phyloP scores from a whole-genome alignment of 2,329 filamentous ascomycete genomes.

The Claviceps lovelessii region DNA sequence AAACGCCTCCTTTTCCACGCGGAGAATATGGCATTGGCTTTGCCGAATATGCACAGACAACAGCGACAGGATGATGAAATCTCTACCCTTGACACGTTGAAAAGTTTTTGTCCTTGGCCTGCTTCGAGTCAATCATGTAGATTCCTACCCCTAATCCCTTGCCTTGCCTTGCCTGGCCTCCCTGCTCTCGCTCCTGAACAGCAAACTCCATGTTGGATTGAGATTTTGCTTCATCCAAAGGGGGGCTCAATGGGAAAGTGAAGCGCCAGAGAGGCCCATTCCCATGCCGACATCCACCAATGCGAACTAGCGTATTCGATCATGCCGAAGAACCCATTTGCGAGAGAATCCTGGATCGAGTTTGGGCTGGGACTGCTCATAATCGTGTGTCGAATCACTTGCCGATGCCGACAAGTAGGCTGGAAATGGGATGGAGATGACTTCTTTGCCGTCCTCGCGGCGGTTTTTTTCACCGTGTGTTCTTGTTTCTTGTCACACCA shows the following conservation, averaged over 20 bases:
- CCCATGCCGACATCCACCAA: neutral
- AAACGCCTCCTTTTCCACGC: neutral
- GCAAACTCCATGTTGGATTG: neutral
- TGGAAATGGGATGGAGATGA: conserved; percentile 3
- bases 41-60: neutral
- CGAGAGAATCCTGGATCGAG: neutral
- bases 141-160: neutral
- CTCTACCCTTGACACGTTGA: neutral
- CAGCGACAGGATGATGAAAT: neutral
- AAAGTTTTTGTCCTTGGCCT: neutral
- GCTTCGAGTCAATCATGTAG: neutral
- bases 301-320: neutral
- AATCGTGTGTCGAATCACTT: neutral
- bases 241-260: neutral
- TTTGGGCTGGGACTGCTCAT: neutral
- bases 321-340: neutral
- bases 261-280: neutral
- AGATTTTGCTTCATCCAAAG: neutral
- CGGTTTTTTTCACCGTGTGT: conserved; percentile 1
- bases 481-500: neutral
- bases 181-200: neutral
- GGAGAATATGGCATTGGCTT: neutral
- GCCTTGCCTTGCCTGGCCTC: neutral
- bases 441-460: neutral
- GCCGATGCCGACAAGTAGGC: neutral